Base-by-base conservation (phyloP, 106 monocot species). In the Cymbidium sinense region DNA sequence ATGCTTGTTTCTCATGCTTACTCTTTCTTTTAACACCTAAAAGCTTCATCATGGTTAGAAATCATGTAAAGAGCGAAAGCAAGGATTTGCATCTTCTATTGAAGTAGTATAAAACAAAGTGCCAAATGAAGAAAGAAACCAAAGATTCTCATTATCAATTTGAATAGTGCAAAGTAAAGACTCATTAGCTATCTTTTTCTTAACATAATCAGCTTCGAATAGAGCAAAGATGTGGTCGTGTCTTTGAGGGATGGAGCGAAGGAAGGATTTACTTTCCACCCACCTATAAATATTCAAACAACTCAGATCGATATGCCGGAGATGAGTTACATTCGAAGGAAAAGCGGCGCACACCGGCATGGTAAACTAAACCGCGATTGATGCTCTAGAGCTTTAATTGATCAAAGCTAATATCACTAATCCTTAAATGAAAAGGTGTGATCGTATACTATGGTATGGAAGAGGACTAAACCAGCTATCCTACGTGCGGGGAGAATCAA, bases 381-480 rank as follows among this genome's bases (percentile, higher is more conserved):
- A 7, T 71, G 3, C 73, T 78, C 50, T 50, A 6, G 20, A 61
- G 10, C 25, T 70, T 18, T 3, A 62, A 6, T 13, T 35, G 13
- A 36, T 37, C 37, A 1, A 8, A 54, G 27, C 33, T 81, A 27
- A 81, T 7, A 8, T 72, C 0, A 11, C 34, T 31, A 0, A 15
- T 65, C 50, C 4, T 67, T 61, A 12, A 64, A 39, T 37, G 47
- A 44, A 74, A 79, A 91, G 90, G 90, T 91, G 90, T 55, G 90
- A 91, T 55, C 83, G 90, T 4, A 91, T 91, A 69, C 70, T 91
- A 47, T 91, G 90, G 90, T 82, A 88, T 44, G 90, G 90, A 54
- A 86, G 79, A 70, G 90, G 90, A 52, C 82, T 91, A 30, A 83
- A 86, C 81, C 90, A 91, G 64, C 73, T 91, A 71, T 83, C 81